These are phyloP conservation scores for Rhododendron simsii DNA, from an alignment of 148 eudicot genomes.

Conservation along the genomic window DNA sequence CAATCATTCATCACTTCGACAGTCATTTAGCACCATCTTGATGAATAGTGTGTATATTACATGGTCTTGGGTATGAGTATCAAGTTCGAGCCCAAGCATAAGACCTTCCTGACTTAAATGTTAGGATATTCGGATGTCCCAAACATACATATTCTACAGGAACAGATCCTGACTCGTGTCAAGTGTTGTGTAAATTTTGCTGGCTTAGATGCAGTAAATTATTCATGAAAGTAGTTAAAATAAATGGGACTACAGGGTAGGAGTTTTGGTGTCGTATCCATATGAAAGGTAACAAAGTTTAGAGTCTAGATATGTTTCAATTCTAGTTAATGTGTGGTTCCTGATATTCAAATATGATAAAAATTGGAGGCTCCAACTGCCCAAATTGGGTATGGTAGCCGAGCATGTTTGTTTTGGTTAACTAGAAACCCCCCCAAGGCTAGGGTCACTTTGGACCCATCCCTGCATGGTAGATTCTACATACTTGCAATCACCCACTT, in stretches of 20 bases:
- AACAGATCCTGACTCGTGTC: not conserved
- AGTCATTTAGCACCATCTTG: not conserved
- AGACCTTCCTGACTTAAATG: not conserved
- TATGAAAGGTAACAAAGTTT: too few species aligned
- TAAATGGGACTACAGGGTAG: not conserved
- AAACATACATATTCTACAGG: not conserved
- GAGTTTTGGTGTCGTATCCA: not conserved
- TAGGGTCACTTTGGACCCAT: not conserved
- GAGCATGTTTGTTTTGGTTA: not conserved
- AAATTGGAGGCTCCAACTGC: not conserved
- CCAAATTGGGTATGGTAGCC: not conserved
- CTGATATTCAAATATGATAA: not conserved
- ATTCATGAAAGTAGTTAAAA: not conserved
- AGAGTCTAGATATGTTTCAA: not conserved
- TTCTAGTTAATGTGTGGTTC: not conserved
- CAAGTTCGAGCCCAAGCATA: not conserved
- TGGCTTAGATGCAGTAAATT: not conserved
- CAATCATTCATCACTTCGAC: not conserved
- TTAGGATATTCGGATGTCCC: not conserved
- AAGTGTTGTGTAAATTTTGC: not conserved
- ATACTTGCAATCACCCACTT: not conserved
- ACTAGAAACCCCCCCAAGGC: not conserved
- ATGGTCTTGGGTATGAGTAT: not conserved
- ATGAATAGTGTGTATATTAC: not conserved
- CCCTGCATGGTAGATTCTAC: not conserved